These are phyloP conservation scores for Stentor roeselii DNA, from an alignment of 73 alveolate genomes.

Conservation along the genomic window DNA sequence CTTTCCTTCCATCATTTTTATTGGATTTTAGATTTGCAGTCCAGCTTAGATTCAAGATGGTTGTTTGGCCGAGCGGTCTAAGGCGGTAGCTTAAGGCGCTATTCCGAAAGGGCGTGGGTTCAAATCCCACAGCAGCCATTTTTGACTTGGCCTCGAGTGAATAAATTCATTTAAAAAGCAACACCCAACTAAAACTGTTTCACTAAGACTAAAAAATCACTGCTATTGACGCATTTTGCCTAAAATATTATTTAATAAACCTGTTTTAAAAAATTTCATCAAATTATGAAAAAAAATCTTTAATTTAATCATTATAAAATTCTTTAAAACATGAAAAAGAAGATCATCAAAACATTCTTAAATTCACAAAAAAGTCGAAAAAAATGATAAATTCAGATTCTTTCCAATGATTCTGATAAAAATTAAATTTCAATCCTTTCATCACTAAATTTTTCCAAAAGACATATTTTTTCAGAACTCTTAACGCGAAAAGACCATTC, in stretches of 20 bases:
- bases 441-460: background rate
- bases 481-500: background rate
- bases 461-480: no score
- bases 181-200: background rate
- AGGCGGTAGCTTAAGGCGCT: background rate
- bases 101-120: background rate
- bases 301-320: no score
- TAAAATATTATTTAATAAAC: no score
- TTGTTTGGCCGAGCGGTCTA: background rate
- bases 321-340: background rate
- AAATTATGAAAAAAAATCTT: background rate
- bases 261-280: no score
- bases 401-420: background rate
- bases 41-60: background rate
- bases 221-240: background rate
- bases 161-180: background rate
- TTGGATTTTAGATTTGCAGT: background rate
- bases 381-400: no score
- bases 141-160: background rate
- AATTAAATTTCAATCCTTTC: background rate
- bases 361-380: no score
- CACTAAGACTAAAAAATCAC: no score
- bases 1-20: background rate
- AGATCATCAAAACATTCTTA: background rate
- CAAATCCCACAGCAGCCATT: background rate